Base-by-base conservation (phyloP, 1,284 basidiomycete species). In the Moesziomyces aphidis region DNA sequence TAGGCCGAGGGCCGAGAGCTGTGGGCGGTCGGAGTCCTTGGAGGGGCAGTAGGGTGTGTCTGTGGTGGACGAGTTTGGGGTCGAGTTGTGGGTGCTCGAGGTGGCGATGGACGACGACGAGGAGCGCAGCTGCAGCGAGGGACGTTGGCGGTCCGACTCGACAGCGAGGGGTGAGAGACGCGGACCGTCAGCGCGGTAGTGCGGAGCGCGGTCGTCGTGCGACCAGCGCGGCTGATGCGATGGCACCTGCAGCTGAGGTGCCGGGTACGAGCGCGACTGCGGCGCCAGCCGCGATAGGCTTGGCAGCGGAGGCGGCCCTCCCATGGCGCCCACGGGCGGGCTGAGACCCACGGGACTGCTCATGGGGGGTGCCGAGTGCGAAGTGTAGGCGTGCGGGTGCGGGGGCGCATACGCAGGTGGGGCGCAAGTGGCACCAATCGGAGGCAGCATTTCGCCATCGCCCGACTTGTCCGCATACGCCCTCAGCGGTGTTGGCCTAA, bases 81-180 rank as follows among this genome's bases (percentile, higher is more conserved):
- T 61, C 6, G 61, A 50, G 28, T 44, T 48, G 28, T 10, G 24
- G 44, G 67, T 60, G 43, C 36, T 58, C 24, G 58, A 47, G 1
- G 61, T 71, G 26, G 51, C 46, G 17, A 68, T 54, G 7, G 64
- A 68, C 0, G 70, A 73, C 9, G 64, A 68, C 9, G 64, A 68
- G 3, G 65, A 61, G 4, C 70, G 56, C 42, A 64, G 49, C 17
- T 68, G 60, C 26, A 73, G 47, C n/a, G 31, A 13, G 19, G 65
- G 70, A 36, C 64, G 57, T 15, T 42, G 34, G 3, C 50, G 55
- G 9, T 57, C 59, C 10, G 31, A 34, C 13, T 44, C 55, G 4
- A 8, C 24, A 10, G 19, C 23, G 10, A 45, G 5, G 19, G 54
- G 54, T 0, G 61, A 70, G n/a, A 70, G 67, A 5, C 19, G 42